Percentiles rank a stretch among this genome's conserved stretches.
phyloP scores from a whole-genome alignment of 1,139 yeast genomes.

The Saccharomycopsis hybrid region DNA sequence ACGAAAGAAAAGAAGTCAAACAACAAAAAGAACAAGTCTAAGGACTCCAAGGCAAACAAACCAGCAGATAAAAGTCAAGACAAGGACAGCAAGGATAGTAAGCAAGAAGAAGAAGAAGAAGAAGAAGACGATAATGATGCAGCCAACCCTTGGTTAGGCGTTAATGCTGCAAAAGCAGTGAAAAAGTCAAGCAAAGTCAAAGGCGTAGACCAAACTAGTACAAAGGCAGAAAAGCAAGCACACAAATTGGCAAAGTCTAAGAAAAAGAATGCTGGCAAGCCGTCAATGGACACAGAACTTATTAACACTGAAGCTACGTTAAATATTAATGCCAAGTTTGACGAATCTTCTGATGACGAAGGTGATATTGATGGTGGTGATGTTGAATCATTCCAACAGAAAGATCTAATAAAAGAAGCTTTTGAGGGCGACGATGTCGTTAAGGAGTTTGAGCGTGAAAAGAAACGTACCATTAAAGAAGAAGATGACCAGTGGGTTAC shows the following conservation, averaged over 20 bases:
- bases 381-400: conserved; percentile 59
- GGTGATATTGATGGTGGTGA: conserved; percentile 28
- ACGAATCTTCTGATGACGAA: conserved; percentile 24
- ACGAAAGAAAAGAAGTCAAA: conserved; percentile 18
- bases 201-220: conserved; percentile 52
- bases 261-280: conserved; percentile 36
- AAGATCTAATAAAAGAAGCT: conserved; percentile 79
- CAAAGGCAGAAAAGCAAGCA: conserved; percentile 39
- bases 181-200: conserved; percentile 49
- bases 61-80: conserved; percentile 2
- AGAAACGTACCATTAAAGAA: conserved; percentile 56
- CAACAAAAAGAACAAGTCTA: conserved; percentile 6
- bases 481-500: conserved; percentile 89
- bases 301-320: conserved; percentile 45
- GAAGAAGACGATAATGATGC: conserved; percentile 24
- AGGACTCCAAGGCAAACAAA: conserved; percentile 1
- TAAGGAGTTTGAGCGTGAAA: conserved; percentile 70
- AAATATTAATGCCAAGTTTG: conserved; percentile 26
- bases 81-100: background rate
- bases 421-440: conserved; percentile 95
- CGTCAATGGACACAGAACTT: conserved; percentile 32
- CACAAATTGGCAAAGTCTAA: conserved; percentile 44
- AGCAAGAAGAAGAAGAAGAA: conserved; percentile 14
- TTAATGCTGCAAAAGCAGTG: conserved; percentile 32
- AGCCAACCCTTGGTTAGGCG: conserved; percentile 67